phyloP scores from a whole-genome alignment of 2,329 filamentous ascomycete species.

The Cryphonectria naterciae region DNA sequence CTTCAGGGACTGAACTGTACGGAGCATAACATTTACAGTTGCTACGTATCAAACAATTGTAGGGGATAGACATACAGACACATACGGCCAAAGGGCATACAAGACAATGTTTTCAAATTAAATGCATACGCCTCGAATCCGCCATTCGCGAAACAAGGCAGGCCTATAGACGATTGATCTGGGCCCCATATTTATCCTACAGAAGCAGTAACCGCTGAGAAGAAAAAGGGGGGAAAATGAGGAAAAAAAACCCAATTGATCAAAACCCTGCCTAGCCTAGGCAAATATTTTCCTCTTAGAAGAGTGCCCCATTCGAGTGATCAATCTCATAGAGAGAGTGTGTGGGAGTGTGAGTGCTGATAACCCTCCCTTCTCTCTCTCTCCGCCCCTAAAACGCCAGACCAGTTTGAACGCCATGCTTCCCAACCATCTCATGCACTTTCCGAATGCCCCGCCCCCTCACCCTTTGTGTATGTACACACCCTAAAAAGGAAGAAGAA shows the following conservation, averaged over 20 bases:
- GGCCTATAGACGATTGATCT: background rate
- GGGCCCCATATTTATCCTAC: background rate
- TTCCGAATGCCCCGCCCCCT: background rate
- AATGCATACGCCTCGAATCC: background rate
- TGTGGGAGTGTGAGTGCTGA: background rate
- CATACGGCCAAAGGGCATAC: background rate
- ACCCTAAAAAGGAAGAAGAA: background rate
- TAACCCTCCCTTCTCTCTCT: too few species aligned
- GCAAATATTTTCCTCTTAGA: background rate
- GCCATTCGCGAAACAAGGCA: background rate
- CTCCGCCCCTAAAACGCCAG: background rate
- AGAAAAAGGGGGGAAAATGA: background rate
- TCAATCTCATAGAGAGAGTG: background rate
- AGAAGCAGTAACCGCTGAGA: background rate
- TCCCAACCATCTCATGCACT: background rate
- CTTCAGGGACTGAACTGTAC: too few species aligned
- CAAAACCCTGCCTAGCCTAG: background rate
- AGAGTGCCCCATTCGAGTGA: background rate
- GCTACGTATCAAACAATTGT: background rate
- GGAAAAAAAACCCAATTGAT: background rate
- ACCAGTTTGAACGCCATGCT: slow-evolving; percentile 5
- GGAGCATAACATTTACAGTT: too few species aligned
- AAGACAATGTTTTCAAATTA: background rate
- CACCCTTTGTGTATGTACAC: background rate
- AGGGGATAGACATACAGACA: background rate